These are phyloP conservation scores for Aspergillus avenaceus DNA, from an alignment of 495 filamentous ascomycete genomes.

Conservation along the genomic window DNA sequence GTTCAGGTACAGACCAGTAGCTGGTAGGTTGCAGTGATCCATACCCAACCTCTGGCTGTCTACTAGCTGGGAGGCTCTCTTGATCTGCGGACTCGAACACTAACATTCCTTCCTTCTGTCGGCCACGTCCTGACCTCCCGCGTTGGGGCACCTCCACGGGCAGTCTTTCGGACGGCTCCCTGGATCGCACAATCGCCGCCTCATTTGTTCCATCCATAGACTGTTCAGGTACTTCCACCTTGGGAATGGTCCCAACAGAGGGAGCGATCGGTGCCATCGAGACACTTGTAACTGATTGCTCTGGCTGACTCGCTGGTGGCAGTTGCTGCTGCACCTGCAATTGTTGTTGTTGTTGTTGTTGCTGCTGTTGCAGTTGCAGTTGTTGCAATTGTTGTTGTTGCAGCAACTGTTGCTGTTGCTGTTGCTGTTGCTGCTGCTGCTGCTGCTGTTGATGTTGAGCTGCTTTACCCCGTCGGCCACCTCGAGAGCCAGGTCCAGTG, in stretches of 20 bases:
- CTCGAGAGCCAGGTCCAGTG: constrained; percentile 32
- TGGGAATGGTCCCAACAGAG: constrained; percentile 20
- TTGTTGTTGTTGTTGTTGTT: constrained; percentile 1
- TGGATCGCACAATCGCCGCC: constrained; percentile 6
- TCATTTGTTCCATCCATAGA: constrained; percentile 27
- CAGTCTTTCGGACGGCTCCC: constrained; percentile 26
- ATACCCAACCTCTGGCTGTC: constrained; percentile 32
- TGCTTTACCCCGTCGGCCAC: constrained; percentile 32
- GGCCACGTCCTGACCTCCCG: constrained; percentile 28
- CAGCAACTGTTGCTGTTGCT: constrained; percentile 22
- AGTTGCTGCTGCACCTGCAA: background rate
- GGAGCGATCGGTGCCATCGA: constrained; percentile 20
- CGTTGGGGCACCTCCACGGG: constrained; percentile 19
- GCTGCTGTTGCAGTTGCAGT: constrained; percentile 25
- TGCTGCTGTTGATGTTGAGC: constrained; percentile 28
- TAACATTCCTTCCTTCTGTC: constrained; percentile 36
- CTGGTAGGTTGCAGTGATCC: constrained; percentile 70
- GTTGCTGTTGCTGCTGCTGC: constrained; percentile 23
- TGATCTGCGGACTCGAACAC: constrained; percentile 40
- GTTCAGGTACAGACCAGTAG: constrained; percentile 96
- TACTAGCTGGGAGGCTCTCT: constrained; percentile 24
- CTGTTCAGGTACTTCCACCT: constrained; percentile 28
- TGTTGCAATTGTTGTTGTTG: constrained; percentile 14
- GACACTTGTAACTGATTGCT: background rate
- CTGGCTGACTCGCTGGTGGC: constrained; percentile 8